Evolutionary conservation across 2,329 filamentous ascomycete species (phyloP).

Genomic region (Seiridium unicorne): DNA sequence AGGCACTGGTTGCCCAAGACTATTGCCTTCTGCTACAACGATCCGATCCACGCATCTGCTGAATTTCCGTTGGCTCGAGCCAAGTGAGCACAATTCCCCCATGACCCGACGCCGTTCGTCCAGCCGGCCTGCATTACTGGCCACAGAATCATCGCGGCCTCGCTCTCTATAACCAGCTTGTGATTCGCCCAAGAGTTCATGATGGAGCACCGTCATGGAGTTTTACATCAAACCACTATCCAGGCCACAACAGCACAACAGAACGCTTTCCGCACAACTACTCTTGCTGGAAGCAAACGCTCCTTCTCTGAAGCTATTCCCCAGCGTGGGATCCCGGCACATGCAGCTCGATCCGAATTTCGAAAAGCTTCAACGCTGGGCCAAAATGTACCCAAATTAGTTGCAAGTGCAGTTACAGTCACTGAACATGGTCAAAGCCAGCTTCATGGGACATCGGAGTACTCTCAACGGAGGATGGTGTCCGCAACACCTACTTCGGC

Average conservation of each 20-base stretch:
- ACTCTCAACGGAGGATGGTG: slow-evolving; percentile 53
- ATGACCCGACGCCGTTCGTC: too few relatives aligned
- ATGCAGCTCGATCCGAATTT: slow-evolving; percentile 24
- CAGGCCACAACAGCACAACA: slow-evolving; percentile 41
- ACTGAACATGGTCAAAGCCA: slow-evolving; percentile 16
- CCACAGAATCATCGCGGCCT: neutral
- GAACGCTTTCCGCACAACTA: neutral
- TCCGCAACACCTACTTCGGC: slow-evolving; percentile 52
- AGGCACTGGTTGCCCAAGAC: too few relatives aligned
- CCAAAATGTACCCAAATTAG: slow-evolving; percentile 23
- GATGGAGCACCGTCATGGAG: slow-evolving; percentile 26
- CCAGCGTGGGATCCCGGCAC: slow-evolving; percentile 8
- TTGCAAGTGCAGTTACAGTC: slow-evolving; percentile 46
- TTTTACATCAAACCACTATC: slow-evolving; percentile 50
- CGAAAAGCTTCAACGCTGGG: slow-evolving; percentile 17
- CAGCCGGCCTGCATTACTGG: too few relatives aligned
- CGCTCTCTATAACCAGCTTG: too few relatives aligned
- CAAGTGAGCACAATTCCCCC: too few relatives aligned
- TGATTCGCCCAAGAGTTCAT: neutral
- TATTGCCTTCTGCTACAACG: too few relatives aligned
- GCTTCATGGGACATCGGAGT: slow-evolving; percentile 41
- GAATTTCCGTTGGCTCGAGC: too few relatives aligned
- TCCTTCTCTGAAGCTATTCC: slow-evolving; percentile 19
- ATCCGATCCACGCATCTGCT: too few relatives aligned
- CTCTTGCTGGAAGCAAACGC: slow-evolving; percentile 46